Base-by-base conservation (phyloP, 768 basidiomycete genomes). In the Hericium erinaceus region DNA sequence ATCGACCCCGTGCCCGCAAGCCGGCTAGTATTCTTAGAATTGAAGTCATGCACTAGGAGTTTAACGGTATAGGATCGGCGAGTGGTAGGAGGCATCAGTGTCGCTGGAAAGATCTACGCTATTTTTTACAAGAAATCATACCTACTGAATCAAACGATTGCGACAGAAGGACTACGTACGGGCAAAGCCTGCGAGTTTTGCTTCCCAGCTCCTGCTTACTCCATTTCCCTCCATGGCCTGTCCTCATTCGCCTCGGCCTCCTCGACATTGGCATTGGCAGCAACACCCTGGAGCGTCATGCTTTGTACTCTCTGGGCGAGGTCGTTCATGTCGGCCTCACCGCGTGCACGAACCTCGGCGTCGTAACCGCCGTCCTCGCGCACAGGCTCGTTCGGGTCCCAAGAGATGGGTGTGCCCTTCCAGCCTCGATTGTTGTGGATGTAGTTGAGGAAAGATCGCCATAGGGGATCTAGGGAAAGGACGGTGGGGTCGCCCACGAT, bases 371-470 rank as follows among this genome's bases (percentile, higher is more conserved):
- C 79, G 15, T 64, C 65, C 55, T 68, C 69, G 20, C 72, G 63
- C 1, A 80, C 72, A 7, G 72, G 63, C 10, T 69, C 73, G 0
- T 58, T 57, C 1, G 78, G 74, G 61, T 82, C 75, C 80, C 82
- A 83, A 8, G 72, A 64, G 22, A 79, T 77, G 7, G 69, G 67
- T 8, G 73, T 71, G 8, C 82, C 82, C 28, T 64, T 73, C 79
- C 82, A 85, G 0, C 82, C 83, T 5, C 75, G 75, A n/a, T 77
- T 75, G 22, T 62, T 55, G 60, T 79, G 66, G n/a, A 84, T 66
- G 60, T 82, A 83, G 57, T 81, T 82, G 55, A 85, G 64, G 71
- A 83, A 83, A 0, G 70, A 65, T 5, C 82, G 68, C 83, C 83
- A 84, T 6, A 83, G 71, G 1, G 82, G 82, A 61, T 85, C 83